phyloP scores from a whole-genome alignment of 176 grass and related monocot genomes.

The Oryza glumipatula region DNA sequence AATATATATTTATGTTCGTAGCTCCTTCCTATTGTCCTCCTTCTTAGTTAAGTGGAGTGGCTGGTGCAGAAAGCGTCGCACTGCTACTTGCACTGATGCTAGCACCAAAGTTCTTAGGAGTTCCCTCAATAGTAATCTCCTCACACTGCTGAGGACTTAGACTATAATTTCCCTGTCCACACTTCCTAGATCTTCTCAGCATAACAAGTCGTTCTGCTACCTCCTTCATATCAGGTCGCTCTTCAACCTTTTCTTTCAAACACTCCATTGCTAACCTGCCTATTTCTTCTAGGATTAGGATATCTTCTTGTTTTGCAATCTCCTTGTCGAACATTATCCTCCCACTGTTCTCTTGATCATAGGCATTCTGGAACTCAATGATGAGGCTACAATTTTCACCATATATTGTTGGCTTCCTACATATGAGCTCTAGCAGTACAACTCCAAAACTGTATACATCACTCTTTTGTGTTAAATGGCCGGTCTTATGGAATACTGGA shows the following conservation, averaged over 20 bases:
- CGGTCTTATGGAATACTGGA: slow-evolving; percentile 14
- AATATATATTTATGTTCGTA: no score
- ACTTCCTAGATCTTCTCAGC: background rate
- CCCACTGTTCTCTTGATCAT: background rate
- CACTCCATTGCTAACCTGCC: background rate
- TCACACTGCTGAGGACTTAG: background rate
- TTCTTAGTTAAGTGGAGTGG: background rate
- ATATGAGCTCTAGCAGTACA: slow-evolving; percentile 24
- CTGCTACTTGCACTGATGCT: background rate
- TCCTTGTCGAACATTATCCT: background rate
- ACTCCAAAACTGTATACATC: slow-evolving; percentile 4
- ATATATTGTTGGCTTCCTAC: background rate
- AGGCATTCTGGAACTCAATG: background rate
- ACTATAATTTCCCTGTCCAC: background rate
- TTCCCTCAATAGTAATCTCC: background rate
- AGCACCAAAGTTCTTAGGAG: background rate
- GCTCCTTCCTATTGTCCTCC: no score
- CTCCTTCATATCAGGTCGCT: slow-evolving; percentile 25
- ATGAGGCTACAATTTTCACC: background rate
- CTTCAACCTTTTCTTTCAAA: background rate
- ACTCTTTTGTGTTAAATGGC: slow-evolving; percentile 16
- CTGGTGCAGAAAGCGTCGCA: background rate
- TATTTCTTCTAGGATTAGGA: slow-evolving; percentile 7
- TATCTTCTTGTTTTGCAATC: background rate
- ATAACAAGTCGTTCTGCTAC: slow-evolving; percentile 16